Evolutionary conservation across 192 early-diverging fungal species (phyloP).

Genomic region (Geranomyces michiganensis): DNA sequence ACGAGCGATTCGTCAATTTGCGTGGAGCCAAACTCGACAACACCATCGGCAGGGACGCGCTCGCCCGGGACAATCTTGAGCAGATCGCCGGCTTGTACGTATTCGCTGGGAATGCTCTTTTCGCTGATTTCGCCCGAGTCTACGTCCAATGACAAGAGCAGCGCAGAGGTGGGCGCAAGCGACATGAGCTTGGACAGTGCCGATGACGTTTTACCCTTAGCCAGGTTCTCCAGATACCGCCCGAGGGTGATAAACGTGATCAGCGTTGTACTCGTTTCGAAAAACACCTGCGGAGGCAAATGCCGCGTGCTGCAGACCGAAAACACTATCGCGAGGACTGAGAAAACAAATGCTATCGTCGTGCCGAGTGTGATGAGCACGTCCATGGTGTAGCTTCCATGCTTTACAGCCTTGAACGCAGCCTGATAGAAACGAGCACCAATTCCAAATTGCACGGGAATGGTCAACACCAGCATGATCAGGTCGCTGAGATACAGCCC

Average conservation of each 20-base stretch:
- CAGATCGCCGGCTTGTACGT: constrained; percentile 83
- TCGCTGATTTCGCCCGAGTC: constrained; percentile 49
- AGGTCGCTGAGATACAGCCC: constrained; percentile 73
- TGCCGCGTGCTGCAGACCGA: constrained; percentile 29
- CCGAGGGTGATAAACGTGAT: constrained; percentile 93
- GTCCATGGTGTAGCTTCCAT: constrained; percentile 94
- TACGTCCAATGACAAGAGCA: constrained; percentile 46
- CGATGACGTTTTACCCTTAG: constrained; percentile 89
- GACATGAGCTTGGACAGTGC: constrained; percentile 88
- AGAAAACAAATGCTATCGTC: constrained; percentile 81
- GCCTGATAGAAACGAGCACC: constrained; percentile 78
- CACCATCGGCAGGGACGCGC: constrained; percentile 89
- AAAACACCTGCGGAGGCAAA: constrained; percentile 78
- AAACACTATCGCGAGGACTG: constrained; percentile 74
- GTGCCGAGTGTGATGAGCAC: constrained; percentile 89
- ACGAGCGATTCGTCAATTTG: constrained; percentile 95
- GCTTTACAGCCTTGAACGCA: constrained; percentile 77
- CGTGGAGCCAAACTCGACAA: constrained; percentile 65
- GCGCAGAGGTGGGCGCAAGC: constrained; percentile 75
- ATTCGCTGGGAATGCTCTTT: constrained; percentile 77
- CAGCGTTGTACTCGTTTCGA: constrained; percentile 90
- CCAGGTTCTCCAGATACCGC: constrained; percentile 89
- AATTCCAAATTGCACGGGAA: constrained; percentile 92
- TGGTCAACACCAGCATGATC: constrained; percentile 72
- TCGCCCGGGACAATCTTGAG: constrained; percentile 91